phyloP scores from a whole-genome alignment of 108 stramenopile genomes.

The Heterococcus sp. region DNA sequence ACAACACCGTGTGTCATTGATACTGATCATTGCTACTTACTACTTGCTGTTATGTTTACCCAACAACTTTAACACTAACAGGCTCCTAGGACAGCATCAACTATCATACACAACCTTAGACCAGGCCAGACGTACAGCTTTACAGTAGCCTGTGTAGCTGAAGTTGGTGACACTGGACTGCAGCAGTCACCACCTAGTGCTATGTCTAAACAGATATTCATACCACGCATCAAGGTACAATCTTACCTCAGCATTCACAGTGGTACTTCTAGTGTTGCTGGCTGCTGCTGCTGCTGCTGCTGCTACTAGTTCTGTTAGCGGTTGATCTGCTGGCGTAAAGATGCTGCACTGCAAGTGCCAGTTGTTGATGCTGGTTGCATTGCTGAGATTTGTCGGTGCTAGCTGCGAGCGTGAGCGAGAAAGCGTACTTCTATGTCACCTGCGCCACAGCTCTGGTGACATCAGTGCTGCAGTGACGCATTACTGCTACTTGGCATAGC shows the following conservation, averaged over 20 bases:
- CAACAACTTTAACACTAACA: no score
- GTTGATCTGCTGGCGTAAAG: background rate
- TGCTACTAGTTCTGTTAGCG: background rate
- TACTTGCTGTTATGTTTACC: no score
- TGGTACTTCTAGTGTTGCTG: no score
- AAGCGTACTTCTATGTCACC: background rate
- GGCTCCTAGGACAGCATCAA: conserved; percentile 20
- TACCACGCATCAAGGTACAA: conserved; percentile 22
- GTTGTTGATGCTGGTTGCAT: background rate
- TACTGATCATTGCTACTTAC: no score
- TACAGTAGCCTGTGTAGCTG: conserved; percentile 41
- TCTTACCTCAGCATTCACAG: no score
- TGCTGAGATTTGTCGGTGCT: background rate
- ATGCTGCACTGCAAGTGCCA: background rate
- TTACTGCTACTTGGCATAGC: no score
- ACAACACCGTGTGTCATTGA: no score
- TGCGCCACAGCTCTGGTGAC: no score
- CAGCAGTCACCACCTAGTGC: conserved; percentile 35
- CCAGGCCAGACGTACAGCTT: conserved; percentile 29
- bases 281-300: no score
- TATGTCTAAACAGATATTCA: conserved; percentile 22
- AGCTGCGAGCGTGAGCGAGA: background rate
- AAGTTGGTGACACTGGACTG: conserved; percentile 38
- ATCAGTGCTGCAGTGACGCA: no score
- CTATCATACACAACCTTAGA: conserved; percentile 36